These are phyloP conservation scores for Syzygium aqueum DNA, from an alignment of 345 rosid species.

Conservation along the genomic window DNA sequence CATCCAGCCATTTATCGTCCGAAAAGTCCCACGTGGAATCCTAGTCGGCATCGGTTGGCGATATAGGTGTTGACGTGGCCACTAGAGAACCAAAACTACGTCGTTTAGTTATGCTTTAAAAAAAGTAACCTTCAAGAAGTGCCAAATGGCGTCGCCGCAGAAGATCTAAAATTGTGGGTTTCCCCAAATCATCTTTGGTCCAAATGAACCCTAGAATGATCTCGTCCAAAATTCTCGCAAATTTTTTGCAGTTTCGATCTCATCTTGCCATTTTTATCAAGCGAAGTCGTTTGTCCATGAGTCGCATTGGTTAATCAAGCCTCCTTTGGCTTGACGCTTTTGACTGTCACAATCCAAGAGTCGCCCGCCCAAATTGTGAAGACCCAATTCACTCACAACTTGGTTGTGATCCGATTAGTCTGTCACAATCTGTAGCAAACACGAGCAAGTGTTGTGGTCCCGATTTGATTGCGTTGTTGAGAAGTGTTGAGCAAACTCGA, in stretches of 20 bases:
- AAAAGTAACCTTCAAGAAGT: neutral
- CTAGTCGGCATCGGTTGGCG: neutral
- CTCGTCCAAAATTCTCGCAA: neutral
- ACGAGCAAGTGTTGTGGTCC: neutral
- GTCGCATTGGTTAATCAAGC: neutral
- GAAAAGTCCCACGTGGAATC: neutral
- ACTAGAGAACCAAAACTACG: accelerated
- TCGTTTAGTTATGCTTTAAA: neutral
- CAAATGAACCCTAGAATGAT: neutral
- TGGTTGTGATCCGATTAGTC: neutral
- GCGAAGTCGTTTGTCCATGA: neutral
- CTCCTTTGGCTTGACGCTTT: neutral
- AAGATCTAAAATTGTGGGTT: too few species aligned
- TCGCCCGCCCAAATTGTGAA: neutral
- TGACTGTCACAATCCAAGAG: neutral
- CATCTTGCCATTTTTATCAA: neutral
- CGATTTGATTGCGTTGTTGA: neutral
- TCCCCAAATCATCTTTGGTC: neutral
- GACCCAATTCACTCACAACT: neutral
- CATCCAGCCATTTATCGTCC: neutral
- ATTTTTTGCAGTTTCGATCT: neutral
- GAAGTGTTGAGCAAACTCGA: neutral
- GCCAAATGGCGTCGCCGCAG: neutral
- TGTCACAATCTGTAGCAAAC: neutral
- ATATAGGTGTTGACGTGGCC: neutral